A percentile compares a stretch with the other conserved stretches of the same genome.
These are phyloP conservation scores for Ilex paraguariensis DNA, from an alignment of 305 asterid species.

Conservation along the genomic window DNA sequence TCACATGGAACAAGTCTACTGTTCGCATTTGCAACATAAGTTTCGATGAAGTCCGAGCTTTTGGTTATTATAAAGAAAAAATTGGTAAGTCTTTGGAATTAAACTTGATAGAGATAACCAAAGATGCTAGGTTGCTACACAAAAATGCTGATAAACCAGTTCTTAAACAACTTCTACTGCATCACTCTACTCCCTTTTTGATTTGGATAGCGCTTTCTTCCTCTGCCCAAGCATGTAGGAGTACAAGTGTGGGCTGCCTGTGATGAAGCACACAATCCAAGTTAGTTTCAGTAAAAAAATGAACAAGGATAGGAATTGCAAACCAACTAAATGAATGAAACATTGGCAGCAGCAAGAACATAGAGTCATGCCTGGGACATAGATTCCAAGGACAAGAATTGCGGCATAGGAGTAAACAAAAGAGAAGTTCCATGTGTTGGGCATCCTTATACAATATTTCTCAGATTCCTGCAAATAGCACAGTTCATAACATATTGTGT, in stretches of 20 bases:
- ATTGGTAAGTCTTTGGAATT: too few species aligned
- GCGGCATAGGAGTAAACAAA: constrained; percentile 68
- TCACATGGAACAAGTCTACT: too few species aligned
- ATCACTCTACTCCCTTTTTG: constrained; percentile 42
- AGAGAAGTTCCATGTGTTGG: constrained; percentile 67
- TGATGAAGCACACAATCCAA: background rate
- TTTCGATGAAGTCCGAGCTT: too few species aligned
- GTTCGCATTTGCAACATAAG: too few species aligned
- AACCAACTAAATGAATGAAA: background rate
- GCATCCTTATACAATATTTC: constrained; percentile 67
- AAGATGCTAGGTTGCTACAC: too few species aligned
- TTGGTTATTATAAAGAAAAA: too few species aligned
- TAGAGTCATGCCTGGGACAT: constrained; percentile 46
- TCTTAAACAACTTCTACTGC: too few species aligned
- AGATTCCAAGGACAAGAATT: constrained; percentile 41
- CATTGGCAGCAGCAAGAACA: constrained; percentile 1
- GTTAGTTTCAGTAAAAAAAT: background rate
- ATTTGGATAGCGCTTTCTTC: constrained; percentile 66
- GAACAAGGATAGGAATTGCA: background rate
- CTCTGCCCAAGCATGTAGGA: constrained; percentile 86
- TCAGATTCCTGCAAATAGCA: constrained; percentile 37
- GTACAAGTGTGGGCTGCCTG: constrained; percentile 72
- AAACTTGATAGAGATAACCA: too few species aligned
- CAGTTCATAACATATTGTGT: too few species aligned
- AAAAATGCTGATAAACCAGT: too few species aligned